A percentile compares a stretch with the other conserved stretches of the same genome.
Evolutionary conservation across 495 filamentous ascomycete genomes (phyloP).

Genomic region (Schizothecium vesticola): DNA sequence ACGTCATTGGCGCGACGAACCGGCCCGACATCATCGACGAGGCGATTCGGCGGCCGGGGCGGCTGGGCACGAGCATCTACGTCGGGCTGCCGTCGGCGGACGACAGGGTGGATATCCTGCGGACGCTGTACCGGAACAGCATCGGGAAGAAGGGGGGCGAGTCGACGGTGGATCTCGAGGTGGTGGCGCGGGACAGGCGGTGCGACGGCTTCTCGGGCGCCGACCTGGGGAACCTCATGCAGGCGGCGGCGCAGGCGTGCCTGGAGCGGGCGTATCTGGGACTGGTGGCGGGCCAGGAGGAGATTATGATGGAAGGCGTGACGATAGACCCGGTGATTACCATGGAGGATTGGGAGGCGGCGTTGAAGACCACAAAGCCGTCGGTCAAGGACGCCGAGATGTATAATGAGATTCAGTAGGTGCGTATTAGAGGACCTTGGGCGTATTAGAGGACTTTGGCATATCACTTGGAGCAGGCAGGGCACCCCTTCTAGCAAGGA

Average conservation of each 20-base stretch:
- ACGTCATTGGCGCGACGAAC: constrained; percentile 93
- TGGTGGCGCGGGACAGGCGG: constrained; percentile 57
- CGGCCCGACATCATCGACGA: constrained; percentile 94
- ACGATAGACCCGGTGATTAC: constrained; percentile 46
- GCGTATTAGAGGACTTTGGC: background rate
- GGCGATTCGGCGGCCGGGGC: constrained; percentile 88
- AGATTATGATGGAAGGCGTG: constrained; percentile 8
- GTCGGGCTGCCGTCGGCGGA: constrained; percentile 76
- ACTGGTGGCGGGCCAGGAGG: background rate
- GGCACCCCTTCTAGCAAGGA: background rate
- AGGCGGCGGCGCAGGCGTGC: constrained; percentile 71
- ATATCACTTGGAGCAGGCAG: background rate
- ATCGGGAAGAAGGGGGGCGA: constrained; percentile 33
- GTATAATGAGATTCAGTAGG: constrained; percentile 18
- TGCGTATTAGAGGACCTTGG: background rate
- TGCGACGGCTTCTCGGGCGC: constrained; percentile 89
- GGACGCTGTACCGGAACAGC: constrained; percentile 66
- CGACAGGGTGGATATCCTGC: constrained; percentile 81
- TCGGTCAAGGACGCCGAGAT: constrained; percentile 63
- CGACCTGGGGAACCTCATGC: constrained; percentile 72
- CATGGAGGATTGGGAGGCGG: constrained; percentile 71
- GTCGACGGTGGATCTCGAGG: constrained; percentile 40
- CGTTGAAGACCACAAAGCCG: constrained; percentile 64
- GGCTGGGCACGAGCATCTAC: constrained; percentile 83
- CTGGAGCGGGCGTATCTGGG: constrained; percentile 52